Percentiles rank a stretch among this genome's conserved stretches.
Conservation (phyloP, 2,329 filamentous ascomycete species). For the Fusarium neocosmosporiellum region DNA sequence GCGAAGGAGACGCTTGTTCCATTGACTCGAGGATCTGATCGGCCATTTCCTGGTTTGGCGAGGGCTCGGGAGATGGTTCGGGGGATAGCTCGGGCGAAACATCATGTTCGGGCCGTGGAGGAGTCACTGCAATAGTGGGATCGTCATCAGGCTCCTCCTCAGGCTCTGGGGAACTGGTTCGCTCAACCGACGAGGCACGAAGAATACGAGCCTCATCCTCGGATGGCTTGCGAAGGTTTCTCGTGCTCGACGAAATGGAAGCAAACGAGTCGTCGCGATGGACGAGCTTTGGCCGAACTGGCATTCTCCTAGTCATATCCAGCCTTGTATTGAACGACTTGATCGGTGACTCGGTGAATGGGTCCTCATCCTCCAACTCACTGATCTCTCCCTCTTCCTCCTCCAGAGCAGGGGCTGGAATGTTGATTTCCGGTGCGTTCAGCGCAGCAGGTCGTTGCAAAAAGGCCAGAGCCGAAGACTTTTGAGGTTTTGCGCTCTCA, state of each 20-base stretch:
- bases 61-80: slow-evolving; percentile 23
- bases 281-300: slow-evolving; percentile 45
- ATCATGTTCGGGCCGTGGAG: slow-evolving; percentile 24
- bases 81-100: slow-evolving; percentile 16
- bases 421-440: slow-evolving; percentile 1
- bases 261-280: slow-evolving; percentile 38
- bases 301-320: slow-evolving; percentile 24
- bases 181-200: slow-evolving; percentile 31
- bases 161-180: slow-evolving; percentile 31
- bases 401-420: slow-evolving; percentile 5
- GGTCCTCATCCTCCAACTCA: slow-evolving; percentile 62
- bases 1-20: slow-evolving; percentile 66
- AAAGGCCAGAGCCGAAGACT: slow-evolving; percentile 32
- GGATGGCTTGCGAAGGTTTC: slow-evolving; percentile 32
- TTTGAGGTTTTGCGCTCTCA: slow-evolving; percentile 38
- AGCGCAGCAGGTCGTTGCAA: slow-evolving; percentile 29
- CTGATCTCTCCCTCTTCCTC: slow-evolving; percentile 53
- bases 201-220: slow-evolving; percentile 35
- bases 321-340: slow-evolving; percentile 42
- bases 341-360: slow-evolving; percentile 33
- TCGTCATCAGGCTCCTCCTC: slow-evolving; percentile 26
- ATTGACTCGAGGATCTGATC: slow-evolving; percentile 68
- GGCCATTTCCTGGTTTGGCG: slow-evolving; percentile 60
- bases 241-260: slow-evolving; percentile 28
- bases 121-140: slow-evolving; percentile 19